phyloP scores from a whole-genome alignment of 352 stramenopile genomes.

The Thalassiosira sp. region DNA sequence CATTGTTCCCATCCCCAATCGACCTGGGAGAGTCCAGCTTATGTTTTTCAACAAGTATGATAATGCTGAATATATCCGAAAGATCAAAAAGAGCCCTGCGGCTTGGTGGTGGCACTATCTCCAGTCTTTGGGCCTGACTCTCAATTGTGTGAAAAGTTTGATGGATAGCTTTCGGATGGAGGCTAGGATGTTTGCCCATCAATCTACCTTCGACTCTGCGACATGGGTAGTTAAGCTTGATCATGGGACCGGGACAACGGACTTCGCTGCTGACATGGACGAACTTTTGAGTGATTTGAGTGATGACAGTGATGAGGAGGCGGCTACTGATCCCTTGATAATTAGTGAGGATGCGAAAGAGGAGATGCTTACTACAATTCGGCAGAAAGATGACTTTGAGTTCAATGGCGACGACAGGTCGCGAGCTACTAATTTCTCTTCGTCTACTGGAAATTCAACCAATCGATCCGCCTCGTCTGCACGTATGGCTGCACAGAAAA shows the following conservation, averaged over 20 bases:
- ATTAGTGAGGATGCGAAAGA: neutral
- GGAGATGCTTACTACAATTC: neutral
- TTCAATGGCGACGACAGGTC: neutral
- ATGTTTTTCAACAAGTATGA: neutral
- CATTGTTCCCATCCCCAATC: neutral
- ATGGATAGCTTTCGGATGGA: slow-evolving; percentile 1
- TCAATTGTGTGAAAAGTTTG: neutral
- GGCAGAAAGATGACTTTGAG: neutral
- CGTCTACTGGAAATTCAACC: neutral
- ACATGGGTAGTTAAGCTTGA: neutral
- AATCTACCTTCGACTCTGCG: neutral
- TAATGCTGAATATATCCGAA: neutral
- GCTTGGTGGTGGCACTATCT: neutral
- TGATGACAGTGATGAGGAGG: neutral
- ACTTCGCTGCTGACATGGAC: neutral
- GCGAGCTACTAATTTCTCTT: neutral
- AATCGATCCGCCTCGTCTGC: neutral
- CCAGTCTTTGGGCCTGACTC: neutral
- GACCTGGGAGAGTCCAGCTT: neutral
- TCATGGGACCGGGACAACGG: neutral
- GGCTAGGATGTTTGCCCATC: neutral
- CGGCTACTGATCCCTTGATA: neutral
- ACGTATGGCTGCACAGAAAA: neutral
- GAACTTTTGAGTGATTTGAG: neutral
- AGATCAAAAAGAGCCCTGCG: neutral